These are phyloP conservation scores for Hydnomerulius pinastri DNA, from an alignment of 768 basidiomycete species.

Conservation along the genomic window DNA sequence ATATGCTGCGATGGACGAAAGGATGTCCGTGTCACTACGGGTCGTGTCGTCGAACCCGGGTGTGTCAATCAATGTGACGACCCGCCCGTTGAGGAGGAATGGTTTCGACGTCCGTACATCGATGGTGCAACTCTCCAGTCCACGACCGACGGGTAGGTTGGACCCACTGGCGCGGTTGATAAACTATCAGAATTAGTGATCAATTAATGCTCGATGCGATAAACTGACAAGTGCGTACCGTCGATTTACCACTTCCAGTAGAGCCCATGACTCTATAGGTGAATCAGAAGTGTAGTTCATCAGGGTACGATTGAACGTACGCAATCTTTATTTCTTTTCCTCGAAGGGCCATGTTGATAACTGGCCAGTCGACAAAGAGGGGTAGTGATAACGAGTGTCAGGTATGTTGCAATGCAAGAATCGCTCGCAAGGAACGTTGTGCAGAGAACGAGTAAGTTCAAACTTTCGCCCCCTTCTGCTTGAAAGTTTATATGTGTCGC, in stretches of 20 bases:
- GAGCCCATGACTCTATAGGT: constrained; percentile 35
- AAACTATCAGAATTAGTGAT: constrained; percentile 38
- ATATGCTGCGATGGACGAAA: constrained; percentile 49
- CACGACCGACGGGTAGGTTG: constrained; percentile 44
- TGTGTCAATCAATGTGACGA: constrained; percentile 56
- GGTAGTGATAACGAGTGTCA: background rate
- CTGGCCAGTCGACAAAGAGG: background rate
- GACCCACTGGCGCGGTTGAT: constrained; percentile 56
- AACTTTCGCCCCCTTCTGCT: background rate
- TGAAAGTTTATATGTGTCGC: constrained; percentile 19
- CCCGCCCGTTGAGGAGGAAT: constrained; percentile 46
- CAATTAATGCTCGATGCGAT: background rate
- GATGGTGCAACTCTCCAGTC: constrained; percentile 53
- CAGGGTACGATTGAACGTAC: constrained; percentile 15
- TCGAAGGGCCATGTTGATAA: constrained; percentile 24
- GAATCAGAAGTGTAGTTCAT: background rate
- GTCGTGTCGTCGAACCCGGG: constrained; percentile 62
- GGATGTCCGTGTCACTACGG: constrained; percentile 50
- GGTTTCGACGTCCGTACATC: constrained; percentile 44
- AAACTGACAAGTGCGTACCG: constrained; percentile 17
- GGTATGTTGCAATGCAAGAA: background rate
- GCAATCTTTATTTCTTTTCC: constrained; percentile 35
- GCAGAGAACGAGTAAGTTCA: constrained; percentile 1
- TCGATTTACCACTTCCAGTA: constrained; percentile 40
- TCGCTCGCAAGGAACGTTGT: background rate